Evolutionary conservation across 2,329 filamentous ascomycete species (phyloP).

Genomic region (Aspergillus chevalieri): DNA sequence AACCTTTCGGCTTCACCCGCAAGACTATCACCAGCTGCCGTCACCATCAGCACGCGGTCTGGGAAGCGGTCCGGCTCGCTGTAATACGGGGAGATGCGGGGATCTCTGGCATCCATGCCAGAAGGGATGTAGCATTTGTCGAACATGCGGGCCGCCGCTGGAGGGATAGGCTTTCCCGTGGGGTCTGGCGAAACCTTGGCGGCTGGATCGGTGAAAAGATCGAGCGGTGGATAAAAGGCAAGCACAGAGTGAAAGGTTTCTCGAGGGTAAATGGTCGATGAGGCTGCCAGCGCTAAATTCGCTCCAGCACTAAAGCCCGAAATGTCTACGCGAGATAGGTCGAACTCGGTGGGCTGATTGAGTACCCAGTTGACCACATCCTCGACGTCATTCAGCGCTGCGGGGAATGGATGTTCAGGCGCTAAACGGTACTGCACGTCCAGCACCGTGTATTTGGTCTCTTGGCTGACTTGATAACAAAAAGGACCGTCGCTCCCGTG

Average conservation of each 20-base stretch:
- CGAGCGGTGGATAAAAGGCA: constrained; percentile 27
- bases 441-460: constrained; percentile 28
- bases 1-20: constrained; percentile 26
- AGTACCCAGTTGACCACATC: constrained; percentile 33
- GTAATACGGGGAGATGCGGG: constrained; percentile 27
- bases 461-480: constrained; percentile 18
- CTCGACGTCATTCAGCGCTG: constrained; percentile 36
- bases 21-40: constrained; percentile 23
- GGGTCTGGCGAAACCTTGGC: constrained; percentile 20
- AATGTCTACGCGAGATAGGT: constrained; percentile 26
- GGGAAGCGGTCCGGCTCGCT: constrained; percentile 22
- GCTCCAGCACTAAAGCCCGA: constrained; percentile 42
- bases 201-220: constrained; percentile 15
- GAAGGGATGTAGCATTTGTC: constrained; percentile 23
- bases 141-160: constrained; percentile 21
- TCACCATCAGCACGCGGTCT: constrained; percentile 24
- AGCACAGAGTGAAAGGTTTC: constrained; percentile 27
- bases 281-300: constrained; percentile 33
- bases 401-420: constrained; percentile 37
- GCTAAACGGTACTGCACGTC: constrained; percentile 37
- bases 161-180: constrained; percentile 15
- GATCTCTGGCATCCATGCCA: constrained; percentile 21
- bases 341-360: constrained; percentile 28
- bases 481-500: constrained; percentile 29
- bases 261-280: constrained; percentile 22